Evolutionary conservation across 495 filamentous ascomycete genomes (phyloP).

Genomic region (Penicillium pancosmium): DNA sequence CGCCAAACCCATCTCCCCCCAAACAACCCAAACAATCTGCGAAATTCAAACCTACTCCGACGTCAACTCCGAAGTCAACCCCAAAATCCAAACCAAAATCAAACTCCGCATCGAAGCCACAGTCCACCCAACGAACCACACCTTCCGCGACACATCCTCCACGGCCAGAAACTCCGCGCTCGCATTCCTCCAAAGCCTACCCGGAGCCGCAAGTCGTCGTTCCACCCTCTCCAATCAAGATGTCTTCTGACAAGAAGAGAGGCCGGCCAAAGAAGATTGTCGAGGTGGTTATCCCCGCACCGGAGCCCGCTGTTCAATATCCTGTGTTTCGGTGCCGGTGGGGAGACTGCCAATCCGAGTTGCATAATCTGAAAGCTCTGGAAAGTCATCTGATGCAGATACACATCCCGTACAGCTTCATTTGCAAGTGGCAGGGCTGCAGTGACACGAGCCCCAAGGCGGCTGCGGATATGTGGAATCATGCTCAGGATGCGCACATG

Average conservation of each 20-base stretch:
- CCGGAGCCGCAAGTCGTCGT: conserved; percentile 19
- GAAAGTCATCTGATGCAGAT: conserved; percentile 66
- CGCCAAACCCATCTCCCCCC: not conserved
- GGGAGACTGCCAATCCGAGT: conserved; percentile 65
- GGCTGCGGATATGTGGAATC: conserved; percentile 54
- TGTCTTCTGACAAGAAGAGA: conserved; percentile 12
- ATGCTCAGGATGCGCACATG: conserved; percentile 65
- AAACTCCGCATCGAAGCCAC: not conserved
- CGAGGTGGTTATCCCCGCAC: conserved; percentile 13
- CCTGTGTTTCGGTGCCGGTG: conserved; percentile 63
- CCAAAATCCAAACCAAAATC: not conserved
- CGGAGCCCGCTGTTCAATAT: conserved; percentile 27
- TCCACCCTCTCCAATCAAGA: conserved; percentile 13
- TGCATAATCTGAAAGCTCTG: conserved; percentile 75
- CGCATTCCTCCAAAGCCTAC: conserved; percentile 2
- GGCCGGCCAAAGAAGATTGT: conserved; percentile 19
- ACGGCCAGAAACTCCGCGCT: not conserved
- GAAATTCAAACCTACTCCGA: not conserved
- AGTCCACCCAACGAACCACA: not conserved
- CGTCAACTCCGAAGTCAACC: not conserved
- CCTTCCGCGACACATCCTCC: not conserved
- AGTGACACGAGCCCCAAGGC: conserved; percentile 18
- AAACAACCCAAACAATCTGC: not conserved
- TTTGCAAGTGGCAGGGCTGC: conserved; percentile 42
- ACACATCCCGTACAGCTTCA: conserved; percentile 41